Evolutionary conservation across 1,284 basidiomycete genomes (phyloP), one percentile per base, ranked within the genome.

Genomic region (Cutaneotrichosporon spelunceum): DNA sequence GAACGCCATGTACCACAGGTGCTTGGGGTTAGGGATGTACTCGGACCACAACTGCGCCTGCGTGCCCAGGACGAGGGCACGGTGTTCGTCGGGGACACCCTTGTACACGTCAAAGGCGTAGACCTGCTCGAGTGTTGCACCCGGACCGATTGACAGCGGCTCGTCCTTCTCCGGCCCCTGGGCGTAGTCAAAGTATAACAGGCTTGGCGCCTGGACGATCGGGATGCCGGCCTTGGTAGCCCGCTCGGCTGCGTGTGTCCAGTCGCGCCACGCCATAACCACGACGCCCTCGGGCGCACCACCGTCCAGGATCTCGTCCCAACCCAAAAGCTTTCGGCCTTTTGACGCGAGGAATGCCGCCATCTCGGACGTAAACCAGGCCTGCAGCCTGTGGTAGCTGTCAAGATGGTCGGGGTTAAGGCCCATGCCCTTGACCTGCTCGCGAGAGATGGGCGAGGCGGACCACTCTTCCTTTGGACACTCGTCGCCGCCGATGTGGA

Each of bases 251-350:
- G 63, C 60, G 13, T 42, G 29, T 9, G 55, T 56, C 62, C 62
- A 64, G 23, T 30, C 42, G 14, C 65, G 62, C 65, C 65, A 66
- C 8, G 60, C 60, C 59, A 66, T 57, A 42, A 64, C 62, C 14
- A 61, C 50, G 16, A 52, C 33, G 16, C 36, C 56, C 24, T 39
- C 53, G 27, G 60, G 63, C 19, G 52, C 53, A 30, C 65, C 65
- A 45, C 62, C 65, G 60, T 66, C 65, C 45, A 66, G 48, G 27
- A 66, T 62, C 60, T 66, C 65, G 62, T 66, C 65, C 65, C 65
- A 66, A 3, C 65, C 65, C 5, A 64, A n/a, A 0, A 66, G 59
- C 57, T 56, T 59, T 30, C 62, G 54, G 3, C 65, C 65, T 1
- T 53, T 53, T 6, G 49, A 33, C 9, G 42, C 29, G 24, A 66